Evolutionary conservation across 2,329 filamentous ascomycete species (phyloP), one percentile per base, ranked within the genome.

Genomic region (Pyrenochaeta sp.): DNA sequence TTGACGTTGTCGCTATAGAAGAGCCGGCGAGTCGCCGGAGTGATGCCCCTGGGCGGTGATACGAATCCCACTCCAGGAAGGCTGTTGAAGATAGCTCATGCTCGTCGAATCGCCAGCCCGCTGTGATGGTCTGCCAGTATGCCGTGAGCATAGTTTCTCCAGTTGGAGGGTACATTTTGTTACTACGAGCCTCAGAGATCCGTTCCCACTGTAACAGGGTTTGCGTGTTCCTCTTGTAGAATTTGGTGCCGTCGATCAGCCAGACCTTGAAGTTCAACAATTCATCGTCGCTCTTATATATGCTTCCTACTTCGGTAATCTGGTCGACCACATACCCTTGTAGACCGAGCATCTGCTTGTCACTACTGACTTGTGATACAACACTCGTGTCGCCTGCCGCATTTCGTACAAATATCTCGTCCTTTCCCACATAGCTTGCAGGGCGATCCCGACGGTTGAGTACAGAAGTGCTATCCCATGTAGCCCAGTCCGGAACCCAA

Each of bases 111-210:
- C 44, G 49, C 22, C 58, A 49, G 5, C 59, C 62, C 12, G 52
- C 62, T 46, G 54, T 63, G 24, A 65, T 52, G 6, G 57, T 67
- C 22, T 67, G 54, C 64, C 62, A 67, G 43, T 61, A 67, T 22
- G 53, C 56, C 12, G 60, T 60, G 5, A 51, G 48, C 2, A 46
- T 34, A 24, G 49, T 52, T 37, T 63, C 50, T 3, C 53, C 55
- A 1, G 64, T 67, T 34, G 37, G 39, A 2, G 47, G 36, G 32
- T 61, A 62, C 8, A 50, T 27, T 9, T 34, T 40, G n/a, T 5
- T 19, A n/a, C 27, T 56, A 13, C 52, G 36, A 3, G 48, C 54
- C 19, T 50, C 19, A 13, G 59, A 54, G 22, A 63, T 40, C 15
- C 15, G 5, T 37, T 65, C 57, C 56, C 55, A 62, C 13, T 67